Conservation (phyloP, 495 filamentous ascomycete genomes). For the Xylaria scruposa region DNA sequence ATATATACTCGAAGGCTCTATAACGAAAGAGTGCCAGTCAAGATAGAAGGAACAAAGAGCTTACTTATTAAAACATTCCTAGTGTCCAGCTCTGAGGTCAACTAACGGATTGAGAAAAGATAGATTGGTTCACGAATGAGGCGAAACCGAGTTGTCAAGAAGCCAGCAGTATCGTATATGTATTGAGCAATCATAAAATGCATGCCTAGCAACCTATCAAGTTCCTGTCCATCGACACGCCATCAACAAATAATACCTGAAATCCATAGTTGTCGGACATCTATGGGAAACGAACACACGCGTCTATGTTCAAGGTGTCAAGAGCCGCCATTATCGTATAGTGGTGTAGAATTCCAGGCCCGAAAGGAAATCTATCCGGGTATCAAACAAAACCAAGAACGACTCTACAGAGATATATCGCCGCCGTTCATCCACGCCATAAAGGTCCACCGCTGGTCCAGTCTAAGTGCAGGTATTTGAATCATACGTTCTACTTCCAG, state of each 20-base stretch:
- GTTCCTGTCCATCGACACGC: background rate
- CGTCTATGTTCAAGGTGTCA: background rate
- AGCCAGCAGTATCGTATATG: background rate
- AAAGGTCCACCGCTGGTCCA: constrained; percentile 31
- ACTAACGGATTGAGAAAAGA: background rate
- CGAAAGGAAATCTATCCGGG: constrained; percentile 46
- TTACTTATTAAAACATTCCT: too few relatives aligned
- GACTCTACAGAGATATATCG: constrained; percentile 28
- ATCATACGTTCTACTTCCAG: constrained; percentile 26
- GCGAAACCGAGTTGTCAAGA: background rate
- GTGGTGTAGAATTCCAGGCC: constrained; percentile 30
- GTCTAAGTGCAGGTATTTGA: constrained; percentile 26
- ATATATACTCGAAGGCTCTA: background rate
- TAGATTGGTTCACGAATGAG: background rate
- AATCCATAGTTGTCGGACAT: background rate
- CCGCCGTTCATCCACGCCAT: constrained; percentile 25
- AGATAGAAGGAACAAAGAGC: too few relatives aligned
- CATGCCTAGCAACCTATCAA: background rate
- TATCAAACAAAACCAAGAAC: constrained; percentile 41
- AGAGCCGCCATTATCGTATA: constrained; percentile 7
- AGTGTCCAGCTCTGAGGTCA: too few relatives aligned
- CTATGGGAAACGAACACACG: background rate
- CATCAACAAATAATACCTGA: background rate
- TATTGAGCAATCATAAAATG: background rate
- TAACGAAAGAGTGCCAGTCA: background rate